Evolutionary conservation across 176 grass and related monocot genomes (phyloP).

Genomic region (Guadua angustifolia): DNA sequence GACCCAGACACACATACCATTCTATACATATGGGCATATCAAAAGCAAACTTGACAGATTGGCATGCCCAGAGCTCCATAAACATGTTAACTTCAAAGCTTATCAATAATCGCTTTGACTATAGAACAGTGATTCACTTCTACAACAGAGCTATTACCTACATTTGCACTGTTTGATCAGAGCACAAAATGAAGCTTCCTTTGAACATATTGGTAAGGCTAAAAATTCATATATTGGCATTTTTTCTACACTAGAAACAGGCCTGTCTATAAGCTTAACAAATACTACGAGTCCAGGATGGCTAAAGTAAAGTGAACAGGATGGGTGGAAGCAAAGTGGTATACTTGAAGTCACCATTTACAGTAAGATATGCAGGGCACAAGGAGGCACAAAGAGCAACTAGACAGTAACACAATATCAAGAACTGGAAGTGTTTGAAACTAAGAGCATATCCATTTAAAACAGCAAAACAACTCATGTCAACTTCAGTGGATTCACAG

Average conservation of each 20-base stretch:
- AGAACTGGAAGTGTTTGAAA: neutral
- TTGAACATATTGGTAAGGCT: constrained; percentile 3
- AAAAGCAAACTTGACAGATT: neutral
- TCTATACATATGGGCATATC: neutral
- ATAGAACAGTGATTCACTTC: neutral
- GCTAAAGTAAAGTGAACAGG: constrained; percentile 12
- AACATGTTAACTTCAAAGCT: neutral
- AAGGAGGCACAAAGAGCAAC: constrained; percentile 2
- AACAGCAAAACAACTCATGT: neutral
- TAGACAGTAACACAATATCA: neutral
- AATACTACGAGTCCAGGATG: neutral
- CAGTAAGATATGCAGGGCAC: neutral
- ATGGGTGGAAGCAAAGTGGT: neutral
- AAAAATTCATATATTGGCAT: neutral
- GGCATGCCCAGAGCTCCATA: neutral
- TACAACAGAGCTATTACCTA: neutral
- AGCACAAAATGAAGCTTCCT: constrained; percentile 24
- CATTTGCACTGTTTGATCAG: neutral
- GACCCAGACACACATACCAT: neutral
- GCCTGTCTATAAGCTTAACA: neutral
- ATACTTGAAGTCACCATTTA: constrained; percentile 3
- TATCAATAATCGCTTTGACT: neutral
- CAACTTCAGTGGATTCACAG: neutral
- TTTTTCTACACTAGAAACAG: neutral
- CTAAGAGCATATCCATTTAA: neutral